A percentile compares a stretch with the other conserved stretches of the same genome.
These are phyloP conservation scores for Rhizophora mangle DNA, from an alignment of 345 rosid species.

Conservation along the genomic window DNA sequence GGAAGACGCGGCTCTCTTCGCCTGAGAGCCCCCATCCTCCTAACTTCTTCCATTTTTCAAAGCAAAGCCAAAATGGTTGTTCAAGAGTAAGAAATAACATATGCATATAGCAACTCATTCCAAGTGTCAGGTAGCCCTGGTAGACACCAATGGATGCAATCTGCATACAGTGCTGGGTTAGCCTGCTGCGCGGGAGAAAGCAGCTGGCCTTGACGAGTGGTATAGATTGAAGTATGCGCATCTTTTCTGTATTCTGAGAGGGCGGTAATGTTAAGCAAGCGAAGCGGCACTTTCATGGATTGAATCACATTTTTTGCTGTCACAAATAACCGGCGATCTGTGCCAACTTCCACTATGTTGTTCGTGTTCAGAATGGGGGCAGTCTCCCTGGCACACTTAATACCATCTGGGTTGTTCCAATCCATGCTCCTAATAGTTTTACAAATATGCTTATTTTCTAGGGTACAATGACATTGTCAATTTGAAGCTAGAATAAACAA, in stretches of 20 bases:
- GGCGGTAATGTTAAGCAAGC: constrained; percentile 19
- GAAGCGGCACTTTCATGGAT: constrained; percentile 15
- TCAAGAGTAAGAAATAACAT: constrained; percentile 13
- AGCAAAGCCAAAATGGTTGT: neutral
- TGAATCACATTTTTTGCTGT: constrained; percentile 6
- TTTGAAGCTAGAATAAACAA: neutral
- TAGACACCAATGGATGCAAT: constrained; percentile 32
- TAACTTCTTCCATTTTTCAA: too few species aligned
- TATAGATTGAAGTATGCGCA: constrained; percentile 25
- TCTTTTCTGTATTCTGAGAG: constrained; percentile 32
- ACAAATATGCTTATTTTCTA: neutral
- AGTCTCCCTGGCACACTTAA: constrained; percentile 24
- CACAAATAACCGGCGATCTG: constrained; percentile 15
- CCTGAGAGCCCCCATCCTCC: too few species aligned
- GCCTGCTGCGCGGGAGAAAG: constrained; percentile 23
- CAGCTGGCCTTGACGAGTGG: constrained; percentile 21
- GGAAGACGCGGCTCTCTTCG: too few species aligned
- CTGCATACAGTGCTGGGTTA: constrained; percentile 19
- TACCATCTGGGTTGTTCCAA: constrained; percentile 24
- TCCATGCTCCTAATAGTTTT: constrained; percentile 19
- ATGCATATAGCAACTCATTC: constrained; percentile 24
- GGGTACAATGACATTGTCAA: neutral
- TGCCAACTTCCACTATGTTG: constrained; percentile 17
- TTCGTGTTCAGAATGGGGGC: constrained; percentile 7
- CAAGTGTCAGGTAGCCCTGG: constrained; percentile 31